Conservation (phyloP, 2,329 filamentous ascomycete genomes). For the Didymella pinodella region DNA sequence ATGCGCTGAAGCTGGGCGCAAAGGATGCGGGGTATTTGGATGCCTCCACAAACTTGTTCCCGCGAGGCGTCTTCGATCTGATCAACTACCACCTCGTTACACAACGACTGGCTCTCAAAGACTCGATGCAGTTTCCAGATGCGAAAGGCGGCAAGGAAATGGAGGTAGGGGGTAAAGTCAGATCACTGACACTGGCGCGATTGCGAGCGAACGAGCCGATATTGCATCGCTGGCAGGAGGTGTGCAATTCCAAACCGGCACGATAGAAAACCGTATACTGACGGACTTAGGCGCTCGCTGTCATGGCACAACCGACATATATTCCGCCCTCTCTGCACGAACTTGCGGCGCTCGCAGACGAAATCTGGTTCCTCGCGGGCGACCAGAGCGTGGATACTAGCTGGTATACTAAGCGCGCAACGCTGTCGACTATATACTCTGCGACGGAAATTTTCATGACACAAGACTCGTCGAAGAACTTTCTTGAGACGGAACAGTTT, state of each 20-base stretch:
- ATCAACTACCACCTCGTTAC: conserved; percentile 78
- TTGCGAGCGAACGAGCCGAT: conserved; percentile 77
- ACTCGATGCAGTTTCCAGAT: conserved; percentile 55
- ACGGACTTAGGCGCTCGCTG: conserved; percentile 73
- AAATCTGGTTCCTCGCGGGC: conserved; percentile 88
- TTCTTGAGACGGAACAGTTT: conserved; percentile 79
- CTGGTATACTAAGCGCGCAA: conserved; percentile 82
- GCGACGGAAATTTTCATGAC: conserved; percentile 90
- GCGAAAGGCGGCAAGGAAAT: conserved; percentile 46
- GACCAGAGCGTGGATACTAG: conserved; percentile 81
- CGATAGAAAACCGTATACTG: conserved; percentile 1
- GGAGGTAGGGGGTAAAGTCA: conserved; percentile 70
- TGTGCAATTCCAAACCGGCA: conserved; percentile 46
- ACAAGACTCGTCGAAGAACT: conserved; percentile 78
- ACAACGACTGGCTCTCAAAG: conserved; percentile 67
- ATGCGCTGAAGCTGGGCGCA: conserved; percentile 77
- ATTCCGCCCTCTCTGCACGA: conserved; percentile 79
- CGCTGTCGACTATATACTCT: conserved; percentile 72
- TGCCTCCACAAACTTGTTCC: conserved; percentile 83
- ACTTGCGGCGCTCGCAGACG: conserved; percentile 82
- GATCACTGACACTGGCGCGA: conserved; percentile 76
- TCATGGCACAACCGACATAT: conserved; percentile 87
- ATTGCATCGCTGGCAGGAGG: conserved; percentile 85
- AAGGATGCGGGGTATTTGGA: conserved; percentile 86
- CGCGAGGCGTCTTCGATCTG: conserved; percentile 80